Percentiles rank a stretch among this genome's conserved stretches.
phyloP scores from a whole-genome alignment of 1,284 basidiomycete species.

The Stereum hirsutum region DNA sequence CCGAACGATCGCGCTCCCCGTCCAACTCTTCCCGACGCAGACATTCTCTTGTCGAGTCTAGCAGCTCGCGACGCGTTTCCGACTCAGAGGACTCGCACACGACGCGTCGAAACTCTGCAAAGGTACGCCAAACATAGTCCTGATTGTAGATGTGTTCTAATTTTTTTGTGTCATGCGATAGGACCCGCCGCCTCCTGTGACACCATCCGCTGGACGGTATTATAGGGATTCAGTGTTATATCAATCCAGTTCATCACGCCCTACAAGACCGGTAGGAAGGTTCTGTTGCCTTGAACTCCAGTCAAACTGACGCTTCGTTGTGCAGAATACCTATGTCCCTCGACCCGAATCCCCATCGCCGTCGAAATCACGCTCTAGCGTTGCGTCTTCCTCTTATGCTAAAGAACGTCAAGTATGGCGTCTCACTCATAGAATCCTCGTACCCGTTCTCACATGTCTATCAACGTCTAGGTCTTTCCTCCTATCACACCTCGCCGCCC shows the following conservation, averaged over 20 bases:
- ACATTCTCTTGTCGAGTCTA: no score
- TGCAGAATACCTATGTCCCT: conserved; percentile 9
- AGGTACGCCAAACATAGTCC: no score
- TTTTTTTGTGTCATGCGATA: conserved; percentile 12
- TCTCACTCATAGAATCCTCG: no score
- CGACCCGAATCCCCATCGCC: conserved; percentile 13
- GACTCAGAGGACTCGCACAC: conserved; percentile 19
- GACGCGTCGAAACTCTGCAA: no score
- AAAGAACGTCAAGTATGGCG: no score
- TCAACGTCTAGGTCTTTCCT: conserved; percentile 7
- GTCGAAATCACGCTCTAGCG: conserved; percentile 10
- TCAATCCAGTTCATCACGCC: conserved; percentile 7
- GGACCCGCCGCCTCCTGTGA: conserved; percentile 14
- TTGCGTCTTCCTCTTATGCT: conserved; percentile 7
- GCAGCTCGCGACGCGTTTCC: conserved; percentile 40
- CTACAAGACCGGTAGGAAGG: not conserved
- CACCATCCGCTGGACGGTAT: conserved; percentile 10
- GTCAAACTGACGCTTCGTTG: no score
- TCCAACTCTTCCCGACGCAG: not conserved
- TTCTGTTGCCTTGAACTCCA: conserved; percentile 1
- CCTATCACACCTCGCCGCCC: conserved; percentile 13
- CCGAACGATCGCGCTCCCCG: not conserved
- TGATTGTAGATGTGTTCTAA: not conserved
- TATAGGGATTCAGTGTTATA: conserved; percentile 12
- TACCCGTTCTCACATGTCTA: conserved; percentile 4